Percentiles rank a stretch among this genome's conserved stretches.
Evolutionary conservation across 371 early-diverging fungal genomes (phyloP).

Genomic region (Circinella umbellata): DNA sequence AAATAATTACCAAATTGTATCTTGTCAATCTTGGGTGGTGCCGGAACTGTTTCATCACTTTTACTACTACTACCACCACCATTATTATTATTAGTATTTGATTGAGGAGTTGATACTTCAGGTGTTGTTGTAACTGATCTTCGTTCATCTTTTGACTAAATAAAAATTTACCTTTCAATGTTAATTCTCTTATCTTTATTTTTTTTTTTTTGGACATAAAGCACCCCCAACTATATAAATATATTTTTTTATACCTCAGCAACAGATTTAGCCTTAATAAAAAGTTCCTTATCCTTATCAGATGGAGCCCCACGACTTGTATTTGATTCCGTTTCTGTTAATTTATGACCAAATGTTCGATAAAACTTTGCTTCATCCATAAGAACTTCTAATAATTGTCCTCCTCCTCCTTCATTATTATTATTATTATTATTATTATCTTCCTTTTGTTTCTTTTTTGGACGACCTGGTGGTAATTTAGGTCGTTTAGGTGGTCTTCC

Average conservation of each 20-base stretch:
- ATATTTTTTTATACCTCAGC: not conserved
- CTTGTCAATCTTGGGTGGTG: conserved; percentile 62
- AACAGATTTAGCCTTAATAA: conserved; percentile 17
- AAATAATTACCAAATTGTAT: conserved; percentile 84
- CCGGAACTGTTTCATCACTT: not conserved
- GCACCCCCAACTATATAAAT: not conserved
- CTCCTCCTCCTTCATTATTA: too few species aligned
- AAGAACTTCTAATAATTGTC: not conserved
- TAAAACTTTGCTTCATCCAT: conserved; percentile 29
- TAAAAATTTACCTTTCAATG: not conserved
- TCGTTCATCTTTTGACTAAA: conserved; percentile 2
- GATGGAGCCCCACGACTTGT: conserved; percentile 56
- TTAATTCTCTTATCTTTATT: too few species aligned
- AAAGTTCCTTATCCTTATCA: conserved; percentile 51
- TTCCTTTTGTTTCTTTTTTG: conserved; percentile 13
- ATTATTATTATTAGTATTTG: not conserved
- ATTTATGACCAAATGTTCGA: conserved; percentile 59
- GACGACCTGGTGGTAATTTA: not conserved
- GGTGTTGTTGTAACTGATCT: not conserved
- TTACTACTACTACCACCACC: not conserved
- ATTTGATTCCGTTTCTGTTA: conserved; percentile 61
- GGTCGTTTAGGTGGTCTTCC: conserved; percentile 5
- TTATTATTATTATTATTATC: not conserved
- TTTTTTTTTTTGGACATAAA: too few species aligned
- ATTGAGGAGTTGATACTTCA: not conserved